Percentiles rank a stretch among this genome's conserved stretches.
Evolutionary conservation across 2,329 filamentous ascomycete genomes (phyloP).

Genomic region (Penicillium capsulatum): DNA sequence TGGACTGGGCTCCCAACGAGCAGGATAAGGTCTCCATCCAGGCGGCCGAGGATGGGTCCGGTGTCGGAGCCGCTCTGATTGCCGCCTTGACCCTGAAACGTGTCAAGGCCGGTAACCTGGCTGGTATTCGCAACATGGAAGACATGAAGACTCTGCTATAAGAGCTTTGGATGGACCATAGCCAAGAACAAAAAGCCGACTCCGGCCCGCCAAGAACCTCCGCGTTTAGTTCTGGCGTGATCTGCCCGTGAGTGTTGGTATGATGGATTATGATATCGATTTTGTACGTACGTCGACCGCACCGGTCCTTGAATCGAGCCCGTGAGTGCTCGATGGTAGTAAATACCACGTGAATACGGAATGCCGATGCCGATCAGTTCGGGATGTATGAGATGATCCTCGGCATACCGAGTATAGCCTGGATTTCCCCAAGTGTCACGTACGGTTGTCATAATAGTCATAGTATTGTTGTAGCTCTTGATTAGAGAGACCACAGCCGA

Average conservation of each 20-base stretch:
- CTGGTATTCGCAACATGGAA: conserved; percentile 53
- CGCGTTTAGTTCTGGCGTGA: not conserved
- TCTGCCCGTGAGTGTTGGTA: not conserved
- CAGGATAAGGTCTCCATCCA: conserved; percentile 84
- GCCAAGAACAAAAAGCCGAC: conserved; percentile 3
- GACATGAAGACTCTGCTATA: conserved; percentile 35
- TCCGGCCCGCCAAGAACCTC: not conserved
- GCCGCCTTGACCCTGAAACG: conserved; percentile 66
- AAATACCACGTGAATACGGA: too few species aligned
- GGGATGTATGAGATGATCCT: too few species aligned
- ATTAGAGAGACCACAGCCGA: too few species aligned
- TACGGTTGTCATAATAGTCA: too few species aligned
- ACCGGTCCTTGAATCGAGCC: not conserved
- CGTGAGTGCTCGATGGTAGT: not conserved
- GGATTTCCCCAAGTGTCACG: too few species aligned
- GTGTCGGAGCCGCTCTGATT: conserved; percentile 95
- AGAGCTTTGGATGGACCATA: not conserved
- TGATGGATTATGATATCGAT: not conserved
- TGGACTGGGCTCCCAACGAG: conserved; percentile 84
- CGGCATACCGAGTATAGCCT: too few species aligned
- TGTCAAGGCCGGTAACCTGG: conserved; percentile 55
- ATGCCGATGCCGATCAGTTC: too few species aligned
- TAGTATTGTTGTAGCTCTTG: too few species aligned
- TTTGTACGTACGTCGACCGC: not conserved
- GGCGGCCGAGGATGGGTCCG: conserved; percentile 89